These are phyloP conservation scores for Nemania serpens DNA, from an alignment of 2,329 filamentous ascomycete species.

Conservation along the genomic window DNA sequence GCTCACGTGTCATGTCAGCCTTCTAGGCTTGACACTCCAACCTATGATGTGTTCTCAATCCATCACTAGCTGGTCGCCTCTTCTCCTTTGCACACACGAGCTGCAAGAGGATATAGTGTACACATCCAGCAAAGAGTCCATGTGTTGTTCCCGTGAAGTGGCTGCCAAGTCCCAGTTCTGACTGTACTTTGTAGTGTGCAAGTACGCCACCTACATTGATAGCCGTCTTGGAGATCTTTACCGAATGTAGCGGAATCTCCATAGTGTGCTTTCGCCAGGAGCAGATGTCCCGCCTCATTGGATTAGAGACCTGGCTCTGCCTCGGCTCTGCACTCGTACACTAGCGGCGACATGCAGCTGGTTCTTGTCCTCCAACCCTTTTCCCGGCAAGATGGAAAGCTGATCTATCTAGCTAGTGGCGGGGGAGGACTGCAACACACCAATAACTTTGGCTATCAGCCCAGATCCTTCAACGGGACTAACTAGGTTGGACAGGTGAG, in stretches of 20 bases:
- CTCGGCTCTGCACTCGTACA: constrained; percentile 1
- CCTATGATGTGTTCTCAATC: too few species aligned
- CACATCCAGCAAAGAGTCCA: too few species aligned
- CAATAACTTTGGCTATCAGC: constrained; percentile 2
- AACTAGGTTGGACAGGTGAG: neutral
- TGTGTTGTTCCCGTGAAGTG: too few species aligned
- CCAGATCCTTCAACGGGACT: neutral
- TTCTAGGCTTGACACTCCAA: too few species aligned
- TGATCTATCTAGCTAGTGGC: neutral
- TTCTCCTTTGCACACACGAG: too few species aligned
- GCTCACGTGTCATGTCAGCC: too few species aligned
- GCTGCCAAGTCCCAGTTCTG: too few species aligned
- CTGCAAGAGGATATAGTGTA: too few species aligned
- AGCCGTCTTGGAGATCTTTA: neutral
- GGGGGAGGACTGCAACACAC: constrained; percentile 4
- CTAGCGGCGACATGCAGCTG: constrained; percentile 11
- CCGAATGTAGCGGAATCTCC: neutral
- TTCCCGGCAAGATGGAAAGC: neutral
- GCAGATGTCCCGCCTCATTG: constrained; percentile 17
- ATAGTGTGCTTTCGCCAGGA: constrained; percentile 17
- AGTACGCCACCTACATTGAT: too few species aligned
- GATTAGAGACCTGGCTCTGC: constrained; percentile 5
- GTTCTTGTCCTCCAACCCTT: constrained; percentile 8
- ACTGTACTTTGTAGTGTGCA: too few species aligned
- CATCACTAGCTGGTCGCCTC: too few species aligned